Base-by-base conservation (phyloP, 139 green algal genomes). In the Penium margaritaceum region DNA sequence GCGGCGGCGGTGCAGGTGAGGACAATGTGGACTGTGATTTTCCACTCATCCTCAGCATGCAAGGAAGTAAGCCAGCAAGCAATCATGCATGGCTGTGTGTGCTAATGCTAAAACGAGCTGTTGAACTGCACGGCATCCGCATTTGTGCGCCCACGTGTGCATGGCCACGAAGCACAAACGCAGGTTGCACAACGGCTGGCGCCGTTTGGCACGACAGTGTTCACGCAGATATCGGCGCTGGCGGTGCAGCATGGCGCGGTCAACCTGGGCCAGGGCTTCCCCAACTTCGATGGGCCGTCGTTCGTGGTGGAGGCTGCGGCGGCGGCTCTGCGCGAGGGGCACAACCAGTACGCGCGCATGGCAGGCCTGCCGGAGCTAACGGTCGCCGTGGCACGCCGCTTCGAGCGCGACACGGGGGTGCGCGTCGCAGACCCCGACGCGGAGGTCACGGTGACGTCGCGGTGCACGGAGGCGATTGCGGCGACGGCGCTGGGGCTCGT, bases 201-300 rank as follows among this genome's bases (percentile, higher is more conserved):
- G 17, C n/a, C 35, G 17, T 79, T 79, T 38, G 64, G 64, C 1
- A 29, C 44, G 33, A 79, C 51, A 12, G 34, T 79, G 21, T 79
- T 79, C 46, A 58, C 72, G 1, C 43, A 79, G 65, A 77, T 79
- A 15, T 76, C 15, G n/a, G 61, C 63, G 35, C 65, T 79, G n/a
- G 72, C 72, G 6, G 32, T 30, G 21, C 36, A 79, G 34, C 72
- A 79, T 39, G 32, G 33, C 27, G 74, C 74, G 5, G 46, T 80
- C 34, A 80, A 80, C 32, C 64, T 80, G 1, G 74, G 74, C 67
- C 74, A 80, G 37, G 74, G 74, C 44, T 80, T 80, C 54, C 74
- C 74, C 37, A 72, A 80, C 46, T 80, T 77, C 34, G 66, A 77
- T 44, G 66, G 66, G 3, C 66, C 74, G 21, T 30, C 78, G 5